Evolutionary conservation across 768 basidiomycete genomes (phyloP), one percentile per base, ranked within the genome.

Genomic region (Lentinula boryana): DNA sequence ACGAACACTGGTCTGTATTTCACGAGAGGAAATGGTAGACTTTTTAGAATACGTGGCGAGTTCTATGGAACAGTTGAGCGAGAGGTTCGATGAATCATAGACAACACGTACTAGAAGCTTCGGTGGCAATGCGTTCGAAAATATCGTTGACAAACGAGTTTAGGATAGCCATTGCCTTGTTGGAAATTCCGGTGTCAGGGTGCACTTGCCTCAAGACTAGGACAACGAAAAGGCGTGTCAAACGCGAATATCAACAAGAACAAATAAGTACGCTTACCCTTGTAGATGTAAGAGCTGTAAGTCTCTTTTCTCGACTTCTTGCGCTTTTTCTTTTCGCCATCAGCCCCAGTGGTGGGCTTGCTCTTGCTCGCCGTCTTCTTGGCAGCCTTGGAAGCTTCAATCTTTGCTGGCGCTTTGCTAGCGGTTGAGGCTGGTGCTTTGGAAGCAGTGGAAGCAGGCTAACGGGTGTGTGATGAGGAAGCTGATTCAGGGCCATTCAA

Each of bases 11-110:
- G 96, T 98, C 77, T 98, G 96, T 70, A 98, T 98, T 77, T 98
- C 96, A 62, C 96, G 91, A 23, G 94, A 97, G 18, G 95, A 96
- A 74, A 98, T 98, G 48, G 96, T 98, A 3, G 96, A 97, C 77
- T 97, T 96, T 85, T 98, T 96, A 60, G 95, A 97, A 83, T 98
- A 98, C 1, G 93, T 85, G 60, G 95, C 94, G 69, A 98, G 93
- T 78, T 96, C 91, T 93, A 68, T 57, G 62, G 32, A 7, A 38
- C 1, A 38, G n/a, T 23, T 32, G 7, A 44, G 23, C 0, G 48
- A 18, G 55, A 12, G 51, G 18, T 10, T n/a, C 27, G 6, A 23
- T 36, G 43, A 36, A 35, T 3, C 36, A 36, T 51, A 8, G 0
- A 8, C 44, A 54, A 7, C 13, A 76, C 89, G 62, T 58, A 93